These are phyloP conservation scores for Mycena kentingensis DNA, from an alignment of 768 basidiomycete genomes.

Conservation along the genomic window DNA sequence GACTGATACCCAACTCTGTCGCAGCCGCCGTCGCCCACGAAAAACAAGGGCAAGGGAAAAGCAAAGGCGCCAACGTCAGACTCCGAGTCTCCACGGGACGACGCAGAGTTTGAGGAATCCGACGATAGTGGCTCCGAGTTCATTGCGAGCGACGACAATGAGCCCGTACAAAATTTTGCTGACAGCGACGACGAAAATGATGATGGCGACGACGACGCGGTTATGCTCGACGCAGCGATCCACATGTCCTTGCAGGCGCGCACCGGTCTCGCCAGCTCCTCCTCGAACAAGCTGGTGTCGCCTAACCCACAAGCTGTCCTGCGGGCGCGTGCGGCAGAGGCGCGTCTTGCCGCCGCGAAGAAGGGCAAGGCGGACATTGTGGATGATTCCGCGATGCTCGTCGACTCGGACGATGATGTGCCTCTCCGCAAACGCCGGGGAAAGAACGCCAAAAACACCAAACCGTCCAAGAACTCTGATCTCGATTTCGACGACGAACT, in stretches of 20 bases:
- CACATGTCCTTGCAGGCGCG: slow-evolving; percentile 49
- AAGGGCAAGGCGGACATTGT: slow-evolving; percentile 33
- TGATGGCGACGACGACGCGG: slow-evolving; percentile 41
- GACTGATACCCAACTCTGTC: not conserved
- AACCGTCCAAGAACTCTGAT: slow-evolving; percentile 8
- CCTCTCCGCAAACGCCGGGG: slow-evolving; percentile 10
- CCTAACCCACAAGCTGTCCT: slow-evolving; percentile 42
- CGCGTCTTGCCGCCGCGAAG: slow-evolving; percentile 41
- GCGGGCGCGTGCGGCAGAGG: slow-evolving; percentile 58
- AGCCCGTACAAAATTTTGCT: slow-evolving; percentile 23
- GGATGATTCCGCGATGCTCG: slow-evolving; percentile 29
- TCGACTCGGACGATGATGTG: slow-evolving; percentile 27
- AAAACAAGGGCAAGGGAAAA: slow-evolving; percentile 42
- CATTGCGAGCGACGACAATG: slow-evolving; percentile 36
- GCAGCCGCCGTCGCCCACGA: slow-evolving; percentile 12
- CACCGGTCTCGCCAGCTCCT: slow-evolving; percentile 39
- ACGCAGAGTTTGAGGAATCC: slow-evolving; percentile 46
- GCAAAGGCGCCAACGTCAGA: slow-evolving; percentile 27
- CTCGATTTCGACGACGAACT: slow-evolving; percentile 25
- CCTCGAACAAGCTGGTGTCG: slow-evolving; percentile 35
- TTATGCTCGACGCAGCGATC: slow-evolving; percentile 62
- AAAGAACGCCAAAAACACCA: slow-evolving; percentile 31
- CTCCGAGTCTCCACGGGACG: slow-evolving; percentile 35
- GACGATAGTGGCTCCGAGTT: slow-evolving; percentile 67
- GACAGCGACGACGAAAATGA: slow-evolving; percentile 26